Percentiles rank a stretch among this genome's conserved stretches.
These are phyloP conservation scores for Candida sanyaensis DNA, from an alignment of 1,139 yeast genomes.

Conservation along the genomic window DNA sequence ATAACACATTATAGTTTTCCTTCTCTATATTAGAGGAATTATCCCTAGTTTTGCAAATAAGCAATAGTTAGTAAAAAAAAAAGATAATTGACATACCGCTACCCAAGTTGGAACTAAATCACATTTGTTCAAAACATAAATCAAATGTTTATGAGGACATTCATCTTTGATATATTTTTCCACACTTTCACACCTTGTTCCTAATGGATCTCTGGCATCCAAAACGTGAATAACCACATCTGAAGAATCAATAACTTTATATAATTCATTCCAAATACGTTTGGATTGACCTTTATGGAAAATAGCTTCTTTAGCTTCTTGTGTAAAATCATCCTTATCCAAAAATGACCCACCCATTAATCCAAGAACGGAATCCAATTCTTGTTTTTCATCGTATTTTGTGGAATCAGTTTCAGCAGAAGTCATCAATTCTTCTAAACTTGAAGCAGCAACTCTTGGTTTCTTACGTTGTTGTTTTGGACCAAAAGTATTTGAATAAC, in stretches of 20 bases:
- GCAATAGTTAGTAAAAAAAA: slow-evolving; percentile 8
- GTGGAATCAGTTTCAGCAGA: slow-evolving; percentile 59
- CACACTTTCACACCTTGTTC: slow-evolving; percentile 91
- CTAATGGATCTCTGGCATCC: slow-evolving; percentile 97
- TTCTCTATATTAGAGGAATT: background rate
- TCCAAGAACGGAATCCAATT: slow-evolving; percentile 73
- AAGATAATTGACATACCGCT: slow-evolving; percentile 73
- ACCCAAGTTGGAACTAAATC: slow-evolving; percentile 99
- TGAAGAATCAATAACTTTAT: slow-evolving; percentile 93
- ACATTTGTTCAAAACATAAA: slow-evolving; percentile 93
- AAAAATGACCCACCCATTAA: slow-evolving; percentile 70
- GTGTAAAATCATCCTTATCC: slow-evolving; percentile 78
- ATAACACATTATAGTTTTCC: background rate
- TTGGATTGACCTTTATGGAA: slow-evolving; percentile 97
- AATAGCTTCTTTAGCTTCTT: slow-evolving; percentile 92
- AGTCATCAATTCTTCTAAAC: slow-evolving; percentile 79
- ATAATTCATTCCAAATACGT: slow-evolving; percentile 97
- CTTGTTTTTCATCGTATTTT: slow-evolving; percentile 70
- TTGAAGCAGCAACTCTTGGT: slow-evolving; percentile 75
- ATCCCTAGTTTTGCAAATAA: background rate
- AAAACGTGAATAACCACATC: slow-evolving; percentile 95
- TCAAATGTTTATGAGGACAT: slow-evolving; percentile 95
- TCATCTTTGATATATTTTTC: slow-evolving; percentile 92
- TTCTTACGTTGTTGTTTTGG: slow-evolving; percentile 94
- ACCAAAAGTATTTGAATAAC: slow-evolving; percentile 82